Conservation (phyloP, 1,139 yeast species). For the Candida frijolesensis region DNA sequence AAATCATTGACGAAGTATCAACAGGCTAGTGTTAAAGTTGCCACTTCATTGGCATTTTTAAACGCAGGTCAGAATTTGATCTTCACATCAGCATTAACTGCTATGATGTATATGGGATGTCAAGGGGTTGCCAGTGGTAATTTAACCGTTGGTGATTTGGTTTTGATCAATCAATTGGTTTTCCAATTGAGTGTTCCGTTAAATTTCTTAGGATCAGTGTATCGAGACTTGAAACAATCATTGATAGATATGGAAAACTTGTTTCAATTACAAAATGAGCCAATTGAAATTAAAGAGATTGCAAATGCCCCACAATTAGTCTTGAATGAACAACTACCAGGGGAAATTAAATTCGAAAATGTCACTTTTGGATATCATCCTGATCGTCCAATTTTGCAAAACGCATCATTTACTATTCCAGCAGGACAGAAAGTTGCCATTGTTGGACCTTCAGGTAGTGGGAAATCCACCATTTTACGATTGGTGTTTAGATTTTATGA, state of each 20-base stretch:
- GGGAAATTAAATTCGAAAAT: conserved; percentile 85
- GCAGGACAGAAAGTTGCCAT: conserved; percentile 90
- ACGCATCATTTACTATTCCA: conserved; percentile 84
- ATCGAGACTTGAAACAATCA: conserved; percentile 91
- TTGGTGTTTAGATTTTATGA: conserved; percentile 90
- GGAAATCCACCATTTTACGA: conserved; percentile 87
- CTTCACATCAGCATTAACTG: conserved; percentile 88
- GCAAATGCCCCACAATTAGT: conserved; percentile 63
- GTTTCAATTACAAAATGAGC: conserved; percentile 77
- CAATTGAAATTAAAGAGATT: conserved; percentile 63
- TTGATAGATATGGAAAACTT: conserved; percentile 90
- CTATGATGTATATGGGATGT: conserved; percentile 99
- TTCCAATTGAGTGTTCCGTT: conserved; percentile 94
- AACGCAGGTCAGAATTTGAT: conserved; percentile 93
- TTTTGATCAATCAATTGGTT: conserved; percentile 92
- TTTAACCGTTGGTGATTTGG: conserved; percentile 92
- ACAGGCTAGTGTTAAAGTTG: conserved; percentile 82
- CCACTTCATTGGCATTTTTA: conserved; percentile 86
- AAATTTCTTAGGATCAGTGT: conserved; percentile 92
- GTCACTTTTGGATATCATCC: conserved; percentile 93
- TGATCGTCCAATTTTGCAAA: conserved; percentile 79
- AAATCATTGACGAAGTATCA: conserved; percentile 75
- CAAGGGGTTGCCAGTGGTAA: conserved; percentile 83
- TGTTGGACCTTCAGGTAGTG: conserved; percentile 95
- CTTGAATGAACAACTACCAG: conserved; percentile 46